Evolutionary conservation across 306 rosid species (phyloP).

Genomic region (Cyamopsis tetragonoloba): DNA sequence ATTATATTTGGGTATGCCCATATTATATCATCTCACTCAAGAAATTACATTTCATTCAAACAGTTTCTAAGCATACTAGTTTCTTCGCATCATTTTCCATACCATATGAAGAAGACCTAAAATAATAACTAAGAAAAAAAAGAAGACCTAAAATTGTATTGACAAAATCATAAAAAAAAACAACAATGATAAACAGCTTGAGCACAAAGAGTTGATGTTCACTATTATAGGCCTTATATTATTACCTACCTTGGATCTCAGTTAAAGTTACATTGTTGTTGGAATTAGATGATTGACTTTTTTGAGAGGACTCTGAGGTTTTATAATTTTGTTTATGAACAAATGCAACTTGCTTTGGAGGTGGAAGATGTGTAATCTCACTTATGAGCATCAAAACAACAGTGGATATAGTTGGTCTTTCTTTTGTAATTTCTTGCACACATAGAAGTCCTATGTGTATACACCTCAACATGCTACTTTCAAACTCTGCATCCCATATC

Average conservation of each 20-base stretch:
- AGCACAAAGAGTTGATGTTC: too few species aligned
- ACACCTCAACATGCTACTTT: constrained; percentile 1
- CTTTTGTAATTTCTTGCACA: constrained; percentile 23
- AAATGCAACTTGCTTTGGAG: constrained; percentile 22
- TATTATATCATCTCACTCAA: too few species aligned
- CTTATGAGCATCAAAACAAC: constrained; percentile 24
- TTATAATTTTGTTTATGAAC: constrained; percentile 9
- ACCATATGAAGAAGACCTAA: too few species aligned
- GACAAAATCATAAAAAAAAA: too few species aligned
- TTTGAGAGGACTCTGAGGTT: constrained; percentile 24
- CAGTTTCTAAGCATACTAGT: too few species aligned
- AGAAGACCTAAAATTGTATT: too few species aligned
- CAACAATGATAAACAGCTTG: too few species aligned
- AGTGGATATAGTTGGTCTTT: constrained; percentile 12
- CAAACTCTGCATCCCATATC: neutral
- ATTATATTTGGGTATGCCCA: too few species aligned
- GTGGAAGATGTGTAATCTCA: constrained; percentile 24
- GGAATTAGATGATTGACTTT: constrained; percentile 25
- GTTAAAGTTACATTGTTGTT: constrained; percentile 34
- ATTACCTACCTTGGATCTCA: constrained; percentile 29
- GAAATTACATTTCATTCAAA: too few species aligned
- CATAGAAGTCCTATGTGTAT: constrained; percentile 34
- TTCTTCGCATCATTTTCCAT: too few species aligned
- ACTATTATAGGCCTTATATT: too few species aligned
- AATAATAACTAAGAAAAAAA: too few species aligned